These are phyloP conservation scores for Dichotomocladium elegans DNA, from an alignment of 371 early-diverging fungal genomes.

Conservation along the genomic window DNA sequence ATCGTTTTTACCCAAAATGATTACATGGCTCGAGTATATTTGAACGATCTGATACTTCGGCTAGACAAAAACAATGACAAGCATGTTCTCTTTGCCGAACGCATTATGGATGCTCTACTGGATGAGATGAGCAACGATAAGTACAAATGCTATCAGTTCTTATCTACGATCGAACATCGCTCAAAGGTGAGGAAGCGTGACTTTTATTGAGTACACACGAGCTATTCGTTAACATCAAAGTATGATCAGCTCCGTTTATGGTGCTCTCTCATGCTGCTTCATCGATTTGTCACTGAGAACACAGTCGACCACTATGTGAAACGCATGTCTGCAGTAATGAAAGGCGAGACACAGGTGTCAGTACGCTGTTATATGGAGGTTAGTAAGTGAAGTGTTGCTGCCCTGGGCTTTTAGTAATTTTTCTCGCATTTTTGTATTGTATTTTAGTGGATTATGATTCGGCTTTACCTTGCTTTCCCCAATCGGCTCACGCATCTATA, in stretches of 20 bases:
- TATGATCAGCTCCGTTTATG: constrained; percentile 40
- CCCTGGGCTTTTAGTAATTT: not conserved
- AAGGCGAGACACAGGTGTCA: constrained; percentile 41
- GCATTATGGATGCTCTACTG: constrained; percentile 31
- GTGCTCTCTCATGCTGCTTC: constrained; percentile 46
- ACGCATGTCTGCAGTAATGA: constrained; percentile 25
- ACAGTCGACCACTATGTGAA: constrained; percentile 25
- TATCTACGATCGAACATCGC: constrained; percentile 41
- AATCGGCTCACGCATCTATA: constrained; percentile 21
- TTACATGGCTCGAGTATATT: constrained; percentile 52
- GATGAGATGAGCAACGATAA: constrained; percentile 10
- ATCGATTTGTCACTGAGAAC: constrained; percentile 32
- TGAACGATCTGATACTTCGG: constrained; percentile 49
- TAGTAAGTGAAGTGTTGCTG: not conserved
- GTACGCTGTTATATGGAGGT: constrained; percentile 51
- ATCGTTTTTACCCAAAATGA: constrained; percentile 42
- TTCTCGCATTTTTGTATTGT: not conserved
- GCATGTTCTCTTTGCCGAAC: constrained; percentile 28
- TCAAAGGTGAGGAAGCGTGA: constrained; percentile 42
- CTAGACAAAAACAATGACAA: constrained; percentile 24
- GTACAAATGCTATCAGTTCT: constrained; percentile 29
- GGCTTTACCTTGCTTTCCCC: constrained; percentile 26
- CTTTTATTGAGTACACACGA: not conserved
- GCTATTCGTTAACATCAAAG: not conserved
- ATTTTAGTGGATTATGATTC: constrained; percentile 29